Evolutionary conservation across 2,329 filamentous ascomycete genomes (phyloP), one percentile per base, ranked within the genome.

Genomic region (Incumbomyces delicatus): DNA sequence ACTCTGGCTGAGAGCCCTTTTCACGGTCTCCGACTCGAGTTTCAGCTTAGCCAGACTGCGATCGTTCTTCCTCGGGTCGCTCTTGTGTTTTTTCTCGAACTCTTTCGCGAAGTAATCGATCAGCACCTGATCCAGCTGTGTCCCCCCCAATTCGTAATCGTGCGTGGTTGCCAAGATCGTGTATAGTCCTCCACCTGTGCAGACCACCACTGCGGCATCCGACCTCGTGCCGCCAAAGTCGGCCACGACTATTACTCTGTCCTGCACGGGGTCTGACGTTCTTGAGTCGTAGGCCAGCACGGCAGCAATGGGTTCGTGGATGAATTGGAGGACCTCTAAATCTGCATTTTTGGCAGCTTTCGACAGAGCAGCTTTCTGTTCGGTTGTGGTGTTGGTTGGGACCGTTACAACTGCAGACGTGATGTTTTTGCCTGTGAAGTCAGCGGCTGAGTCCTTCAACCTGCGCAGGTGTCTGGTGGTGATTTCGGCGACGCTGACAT

Each of bases 41-140:
- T 87, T 90, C 56, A 98, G 74, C 77, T 96, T 98, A 51, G 92
- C 89, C 58, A 95, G 71, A 59, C 85, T 84, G 60, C 82, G 82
- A 46, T 82, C 75, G 63, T 92, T 87, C 62, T 82, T 77, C 57
- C 89, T 79, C 17, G 92, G 92, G 66, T 96, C 92, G 48, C 79
- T 79, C 71, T 82, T 83, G 77, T 96, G 80, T 77, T 94, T 95
- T 79, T 98, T 96, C 62, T 92, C 78, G 71, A 98, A 98, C 69
- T 98, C 92, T 76, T 98, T 98, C 58, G 90, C 85, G 59, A 96
- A 95, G 74, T 95, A 83, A 65, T 98, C 90, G 64, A 95, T 85
- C 49, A 98, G 76, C 41, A 90, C 84, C 65, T 92, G 78, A 72
- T 98, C 92, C 48, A 98, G 76, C 56, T 88, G 81, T 31, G 80